These are phyloP conservation scores for Hymenoscyphus fructigenus DNA, from an alignment of 2,329 filamentous ascomycete species.

Conservation along the genomic window DNA sequence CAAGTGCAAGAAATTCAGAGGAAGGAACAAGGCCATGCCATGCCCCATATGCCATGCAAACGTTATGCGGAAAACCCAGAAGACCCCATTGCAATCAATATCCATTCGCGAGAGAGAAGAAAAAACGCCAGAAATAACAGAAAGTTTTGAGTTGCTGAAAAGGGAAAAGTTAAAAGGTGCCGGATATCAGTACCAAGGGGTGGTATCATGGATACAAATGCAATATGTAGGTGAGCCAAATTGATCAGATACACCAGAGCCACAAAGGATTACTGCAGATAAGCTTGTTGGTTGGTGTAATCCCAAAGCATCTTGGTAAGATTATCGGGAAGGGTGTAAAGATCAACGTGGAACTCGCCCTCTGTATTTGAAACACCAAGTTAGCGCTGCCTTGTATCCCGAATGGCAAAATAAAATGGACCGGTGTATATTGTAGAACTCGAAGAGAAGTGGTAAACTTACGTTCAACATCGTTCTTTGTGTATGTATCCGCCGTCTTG, in stretches of 20 bases:
- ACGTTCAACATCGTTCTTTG: slow-evolving; percentile 96
- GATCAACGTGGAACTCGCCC: slow-evolving; percentile 96
- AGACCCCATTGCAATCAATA: neutral
- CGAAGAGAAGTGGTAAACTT: slow-evolving; percentile 42
- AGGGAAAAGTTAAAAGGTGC: neutral
- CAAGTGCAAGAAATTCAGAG: neutral
- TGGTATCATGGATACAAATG: neutral
- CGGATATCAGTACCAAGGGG: neutral
- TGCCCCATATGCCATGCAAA: neutral
- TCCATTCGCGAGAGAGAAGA: neutral
- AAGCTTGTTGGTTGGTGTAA: slow-evolving; percentile 50
- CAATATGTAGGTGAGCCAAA: neutral
- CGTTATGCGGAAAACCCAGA: neutral
- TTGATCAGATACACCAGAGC: neutral
- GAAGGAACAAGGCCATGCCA: neutral
- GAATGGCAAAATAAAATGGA: neutral
- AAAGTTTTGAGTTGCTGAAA: neutral
- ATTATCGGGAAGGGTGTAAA: slow-evolving; percentile 91
- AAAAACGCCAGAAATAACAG: neutral
- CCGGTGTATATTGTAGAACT: neutral
- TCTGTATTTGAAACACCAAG: slow-evolving; percentile 49
- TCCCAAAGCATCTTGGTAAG: slow-evolving; percentile 96
- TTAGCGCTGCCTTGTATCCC: neutral
- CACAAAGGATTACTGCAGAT: neutral
- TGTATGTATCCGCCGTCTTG: slow-evolving; percentile 91